Evolutionary conservation across 345 rosid species (phyloP), one percentile per base, ranked within the genome.

Genomic region (Dovyalis caffra): DNA sequence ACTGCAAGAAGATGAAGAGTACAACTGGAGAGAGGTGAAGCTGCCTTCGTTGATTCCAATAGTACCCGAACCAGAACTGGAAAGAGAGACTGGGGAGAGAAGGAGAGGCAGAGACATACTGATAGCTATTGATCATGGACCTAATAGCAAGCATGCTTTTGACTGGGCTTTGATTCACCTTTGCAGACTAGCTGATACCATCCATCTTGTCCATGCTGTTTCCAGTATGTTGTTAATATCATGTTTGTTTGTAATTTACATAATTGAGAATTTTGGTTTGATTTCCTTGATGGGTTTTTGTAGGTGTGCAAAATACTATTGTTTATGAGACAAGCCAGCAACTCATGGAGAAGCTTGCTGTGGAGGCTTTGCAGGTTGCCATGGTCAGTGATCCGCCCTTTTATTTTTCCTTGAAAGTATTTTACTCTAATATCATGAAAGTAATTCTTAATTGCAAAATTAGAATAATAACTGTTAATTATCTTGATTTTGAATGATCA

Each of bases 141-240:
- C 90, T 67, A 88, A 90, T 8, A 88, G 91, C 85, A 87, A 83
- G 76, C 87, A 84, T 66, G 94, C 94, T 37, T 84, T 90, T 61
- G 88, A 88, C 73, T 90, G 94, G 94, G 90, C 91, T 5, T 84
- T 94, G 64, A 80, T 87, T 67, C 98, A 93, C 76, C 79, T 93
- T 80, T 90, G 95, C 81, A 84, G 96, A 43, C 86, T 88, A 45
- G 92, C 98, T 23, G 97, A 94, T 82, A 94, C 97, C 68, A 67
- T 94, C 56, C 96, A 92, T 72, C 94, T 94, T 66, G 88, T 92
- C 35, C 97, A 90, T 66, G 97, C 94, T 34, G 92, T 94, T 81
- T 87, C 96, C 65, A 86, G 96, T 93, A 0, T 66, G 15, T 51
- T 8, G 38, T 5, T 23, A 21, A 10, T 32, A 15, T 64, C 67